These are phyloP conservation scores for Schwanniomyces etchellsii DNA, from an alignment of 1,139 yeast species.

Conservation along the genomic window DNA sequence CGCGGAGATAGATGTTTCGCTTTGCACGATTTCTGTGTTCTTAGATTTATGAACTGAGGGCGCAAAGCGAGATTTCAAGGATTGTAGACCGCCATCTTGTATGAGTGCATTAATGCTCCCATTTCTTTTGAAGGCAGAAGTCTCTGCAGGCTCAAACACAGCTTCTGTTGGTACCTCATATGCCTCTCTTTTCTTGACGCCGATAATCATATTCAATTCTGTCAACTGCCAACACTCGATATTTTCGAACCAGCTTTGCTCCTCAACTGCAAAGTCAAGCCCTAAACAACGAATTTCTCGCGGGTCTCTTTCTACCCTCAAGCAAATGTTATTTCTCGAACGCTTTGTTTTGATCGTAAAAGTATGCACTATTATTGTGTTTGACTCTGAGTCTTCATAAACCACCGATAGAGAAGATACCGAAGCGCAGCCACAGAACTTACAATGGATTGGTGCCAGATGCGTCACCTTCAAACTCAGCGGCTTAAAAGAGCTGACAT, in stretches of 20 bases:
- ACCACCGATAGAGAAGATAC: slow-evolving; percentile 65
- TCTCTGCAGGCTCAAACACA: slow-evolving; percentile 3
- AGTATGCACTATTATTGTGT: slow-evolving; percentile 65
- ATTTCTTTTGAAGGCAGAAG: slow-evolving; percentile 4
- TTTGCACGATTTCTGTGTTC: background rate
- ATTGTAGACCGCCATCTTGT: slow-evolving; percentile 16
- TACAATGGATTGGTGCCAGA: slow-evolving; percentile 81
- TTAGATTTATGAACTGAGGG: slow-evolving; percentile 1
- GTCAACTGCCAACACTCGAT: slow-evolving; percentile 77
- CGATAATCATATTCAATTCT: slow-evolving; percentile 71
- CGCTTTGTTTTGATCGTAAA: slow-evolving; percentile 60
- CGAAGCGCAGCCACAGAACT: slow-evolving; percentile 87
- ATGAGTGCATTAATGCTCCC: slow-evolving; percentile 11
- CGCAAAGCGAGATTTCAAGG: slow-evolving; percentile 14
- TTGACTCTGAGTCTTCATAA: slow-evolving; percentile 57
- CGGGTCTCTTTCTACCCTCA: slow-evolving; percentile 88
- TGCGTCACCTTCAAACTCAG: slow-evolving; percentile 65
- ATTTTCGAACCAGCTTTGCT: slow-evolving; percentile 58
- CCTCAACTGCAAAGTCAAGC: slow-evolving; percentile 68
- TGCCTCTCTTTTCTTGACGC: slow-evolving; percentile 41
- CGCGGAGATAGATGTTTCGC: background rate
- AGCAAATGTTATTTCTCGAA: slow-evolving; percentile 74
- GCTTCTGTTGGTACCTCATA: slow-evolving; percentile 10
- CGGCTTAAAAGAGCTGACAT: slow-evolving; percentile 59
- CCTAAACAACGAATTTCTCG: slow-evolving; percentile 87